A percentile compares a stretch with the other conserved stretches of the same genome.
Evolutionary conservation across 768 basidiomycete species (phyloP).

Genomic region (Russula vinacea): DNA sequence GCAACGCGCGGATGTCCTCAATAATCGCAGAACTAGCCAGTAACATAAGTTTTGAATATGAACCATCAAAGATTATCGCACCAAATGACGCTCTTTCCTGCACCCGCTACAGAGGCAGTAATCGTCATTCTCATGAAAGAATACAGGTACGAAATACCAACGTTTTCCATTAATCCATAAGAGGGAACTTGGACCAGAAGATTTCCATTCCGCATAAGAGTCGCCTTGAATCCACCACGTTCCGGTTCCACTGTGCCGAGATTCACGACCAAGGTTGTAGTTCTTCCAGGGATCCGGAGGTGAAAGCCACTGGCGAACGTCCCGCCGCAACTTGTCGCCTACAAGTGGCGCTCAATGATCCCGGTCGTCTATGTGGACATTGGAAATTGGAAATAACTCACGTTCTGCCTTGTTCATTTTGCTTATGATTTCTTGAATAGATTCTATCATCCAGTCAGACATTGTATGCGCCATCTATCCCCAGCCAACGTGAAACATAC

Average conservation of each 20-base stretch:
- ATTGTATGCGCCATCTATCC: background rate
- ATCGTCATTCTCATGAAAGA: background rate
- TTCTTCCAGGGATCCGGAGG: constrained; percentile 16
- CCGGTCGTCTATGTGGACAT: background rate
- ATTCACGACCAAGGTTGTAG: background rate
- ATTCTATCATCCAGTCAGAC: background rate
- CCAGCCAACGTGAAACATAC: background rate
- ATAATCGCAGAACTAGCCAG: constrained; percentile 3
- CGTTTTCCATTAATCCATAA: constrained; percentile 17
- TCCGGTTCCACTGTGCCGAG: background rate
- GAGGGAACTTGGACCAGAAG: background rate
- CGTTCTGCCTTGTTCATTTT: background rate
- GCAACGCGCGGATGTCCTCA: background rate
- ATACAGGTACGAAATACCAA: background rate
- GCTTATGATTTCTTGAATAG: background rate
- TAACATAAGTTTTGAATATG: background rate
- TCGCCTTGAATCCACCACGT: constrained; percentile 1
- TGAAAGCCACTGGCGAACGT: constrained; percentile 5
- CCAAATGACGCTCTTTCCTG: constrained; percentile 9
- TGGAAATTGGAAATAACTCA: background rate
- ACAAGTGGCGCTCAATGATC: background rate
- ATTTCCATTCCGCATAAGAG: background rate
- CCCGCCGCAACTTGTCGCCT: constrained; percentile 2
- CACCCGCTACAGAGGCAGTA: background rate
- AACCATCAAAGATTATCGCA: background rate